These are phyloP conservation scores for Suillus luteus DNA, from an alignment of 768 basidiomycete species.

Conservation along the genomic window DNA sequence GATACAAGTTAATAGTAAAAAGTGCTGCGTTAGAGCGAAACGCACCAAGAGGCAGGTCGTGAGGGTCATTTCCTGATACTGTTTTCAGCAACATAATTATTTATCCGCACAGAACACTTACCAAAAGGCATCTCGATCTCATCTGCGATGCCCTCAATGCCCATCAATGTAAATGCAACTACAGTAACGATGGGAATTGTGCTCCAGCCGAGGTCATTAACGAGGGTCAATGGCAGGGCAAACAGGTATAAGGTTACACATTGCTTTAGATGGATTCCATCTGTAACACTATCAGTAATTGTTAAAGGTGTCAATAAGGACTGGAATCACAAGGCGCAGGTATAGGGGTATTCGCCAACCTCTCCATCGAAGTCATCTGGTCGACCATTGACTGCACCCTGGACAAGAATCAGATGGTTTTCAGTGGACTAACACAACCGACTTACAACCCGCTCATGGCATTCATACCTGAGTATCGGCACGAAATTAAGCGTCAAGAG, in stretches of 20 bases:
- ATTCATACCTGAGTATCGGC: constrained; percentile 60
- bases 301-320: constrained; percentile 1
- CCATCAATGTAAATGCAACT: constrained; percentile 90
- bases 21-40: neutral
- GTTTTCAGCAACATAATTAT: constrained; percentile 13
- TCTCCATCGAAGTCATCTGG: constrained; percentile 84
- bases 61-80: constrained; percentile 53
- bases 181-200: constrained; percentile 86
- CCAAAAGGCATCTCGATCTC: constrained; percentile 97
- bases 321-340: constrained; percentile 64
- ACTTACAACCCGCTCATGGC: constrained; percentile 69
- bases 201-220: constrained; percentile 80
- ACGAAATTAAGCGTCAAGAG: constrained; percentile 10
- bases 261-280: constrained; percentile 93
- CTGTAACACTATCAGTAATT: constrained; percentile 39
- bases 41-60: constrained; percentile 79
- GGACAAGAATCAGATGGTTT: constrained; percentile 9
- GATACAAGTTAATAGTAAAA: constrained; percentile 5
- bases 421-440: constrained; percentile 5
- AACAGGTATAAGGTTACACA: constrained; percentile 93
- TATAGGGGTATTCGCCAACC: constrained; percentile 87
- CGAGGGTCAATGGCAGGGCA: constrained; percentile 83
- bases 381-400: constrained; percentile 84
- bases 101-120: constrained; percentile 30
- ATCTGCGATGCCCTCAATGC: constrained; percentile 94